These are phyloP conservation scores for Oehlia diaphana DNA, from an alignment of 192 early-diverging fungal genomes.

Conservation along the genomic window DNA sequence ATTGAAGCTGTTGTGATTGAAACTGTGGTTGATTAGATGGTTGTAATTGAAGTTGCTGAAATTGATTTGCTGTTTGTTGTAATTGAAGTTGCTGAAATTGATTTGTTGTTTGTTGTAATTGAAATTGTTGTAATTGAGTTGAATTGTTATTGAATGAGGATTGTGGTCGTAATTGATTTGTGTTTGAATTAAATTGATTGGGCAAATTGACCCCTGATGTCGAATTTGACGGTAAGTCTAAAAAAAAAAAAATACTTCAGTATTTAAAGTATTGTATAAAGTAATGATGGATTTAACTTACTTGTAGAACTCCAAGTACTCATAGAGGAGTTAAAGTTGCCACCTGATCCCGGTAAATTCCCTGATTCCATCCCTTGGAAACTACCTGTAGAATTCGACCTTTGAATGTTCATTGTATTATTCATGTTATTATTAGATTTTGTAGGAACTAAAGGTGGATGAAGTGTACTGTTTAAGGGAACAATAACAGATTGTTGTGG, in stretches of 20 bases:
- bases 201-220: neutral
- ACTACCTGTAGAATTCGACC: neutral
- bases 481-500: neutral
- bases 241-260: neutral
- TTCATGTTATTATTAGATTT: neutral
- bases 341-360: neutral
- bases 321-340: neutral
- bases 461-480: neutral
- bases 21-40: neutral
- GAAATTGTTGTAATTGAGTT: constrained; percentile 23
- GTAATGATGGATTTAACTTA: neutral
- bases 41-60: neutral
- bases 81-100: constrained; percentile 8
- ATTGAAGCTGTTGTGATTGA: neutral
- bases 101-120: constrained; percentile 34
- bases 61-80: constrained; percentile 17
- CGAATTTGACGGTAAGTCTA: neutral
- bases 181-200: neutral
- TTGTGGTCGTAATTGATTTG: neutral
- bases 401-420: neutral
- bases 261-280: neutral
- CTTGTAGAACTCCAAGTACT: neutral
- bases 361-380: neutral
- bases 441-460: neutral
- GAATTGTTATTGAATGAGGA: neutral